Conservation (phyloP, 2,329 filamentous ascomycete species). For the Xylariaceae sp. region DNA sequence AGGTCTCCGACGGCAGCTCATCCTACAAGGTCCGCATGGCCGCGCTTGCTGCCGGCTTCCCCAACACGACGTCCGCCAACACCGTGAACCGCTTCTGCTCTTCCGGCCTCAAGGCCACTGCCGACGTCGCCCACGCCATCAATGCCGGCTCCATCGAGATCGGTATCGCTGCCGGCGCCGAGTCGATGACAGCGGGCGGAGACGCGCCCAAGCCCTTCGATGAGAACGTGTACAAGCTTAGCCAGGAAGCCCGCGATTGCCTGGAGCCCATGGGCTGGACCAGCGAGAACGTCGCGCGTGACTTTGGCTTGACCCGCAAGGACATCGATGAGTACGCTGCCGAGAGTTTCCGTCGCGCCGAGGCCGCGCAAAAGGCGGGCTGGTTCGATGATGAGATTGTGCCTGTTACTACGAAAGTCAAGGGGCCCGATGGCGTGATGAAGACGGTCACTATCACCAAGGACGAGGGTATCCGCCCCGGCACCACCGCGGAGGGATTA, state of each 20-base stretch:
- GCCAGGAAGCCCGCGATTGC: slow-evolving; percentile 77
- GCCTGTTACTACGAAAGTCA: slow-evolving; percentile 75
- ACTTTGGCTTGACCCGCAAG: slow-evolving; percentile 79
- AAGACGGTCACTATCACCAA: slow-evolving; percentile 72
- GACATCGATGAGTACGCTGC: slow-evolving; percentile 79
- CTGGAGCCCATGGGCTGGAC: slow-evolving; percentile 98
- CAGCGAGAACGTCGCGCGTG: slow-evolving; percentile 86
- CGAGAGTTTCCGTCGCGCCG: slow-evolving; percentile 81
- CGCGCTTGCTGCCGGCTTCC: slow-evolving; percentile 84
- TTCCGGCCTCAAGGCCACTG: slow-evolving; percentile 88
- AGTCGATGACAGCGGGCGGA: slow-evolving; percentile 74
- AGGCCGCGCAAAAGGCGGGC: slow-evolving; percentile 83
- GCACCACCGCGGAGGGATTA: slow-evolving; percentile 78
- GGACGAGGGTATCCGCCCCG: slow-evolving; percentile 87
- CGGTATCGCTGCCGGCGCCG: slow-evolving; percentile 81
- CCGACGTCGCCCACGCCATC: slow-evolving; percentile 91
- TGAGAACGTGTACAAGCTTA: slow-evolving; percentile 62
- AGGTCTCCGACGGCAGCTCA: slow-evolving; percentile 80
- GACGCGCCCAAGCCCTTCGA: slow-evolving; percentile 72
- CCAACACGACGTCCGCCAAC: slow-evolving; percentile 77
- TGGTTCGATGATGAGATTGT: slow-evolving; percentile 93
- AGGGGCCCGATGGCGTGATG: slow-evolving; percentile 74
- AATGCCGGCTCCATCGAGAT: slow-evolving; percentile 72
- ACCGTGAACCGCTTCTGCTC: slow-evolving; percentile 96
- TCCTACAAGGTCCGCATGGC: slow-evolving; percentile 89